These are phyloP conservation scores for Vigna nakashimae DNA, from an alignment of 306 rosid genomes.

Conservation along the genomic window DNA sequence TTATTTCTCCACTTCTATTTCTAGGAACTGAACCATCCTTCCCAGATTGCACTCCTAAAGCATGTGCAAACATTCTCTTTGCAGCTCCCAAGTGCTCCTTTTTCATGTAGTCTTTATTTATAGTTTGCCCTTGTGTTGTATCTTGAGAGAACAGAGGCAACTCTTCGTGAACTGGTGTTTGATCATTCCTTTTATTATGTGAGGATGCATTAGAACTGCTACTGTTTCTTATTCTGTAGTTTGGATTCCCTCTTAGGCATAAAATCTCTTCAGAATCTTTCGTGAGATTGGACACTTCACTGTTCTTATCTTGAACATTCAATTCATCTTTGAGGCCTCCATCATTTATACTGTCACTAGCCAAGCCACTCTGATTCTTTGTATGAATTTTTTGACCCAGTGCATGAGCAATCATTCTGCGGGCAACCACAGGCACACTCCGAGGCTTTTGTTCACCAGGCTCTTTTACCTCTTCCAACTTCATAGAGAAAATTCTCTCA, in stretches of 20 bases:
- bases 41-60: slow-evolving; percentile 76
- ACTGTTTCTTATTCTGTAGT: slow-evolving; percentile 43
- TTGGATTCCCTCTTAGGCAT: slow-evolving; percentile 41
- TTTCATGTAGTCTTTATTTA: slow-evolving; percentile 60
- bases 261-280: slow-evolving; percentile 48
- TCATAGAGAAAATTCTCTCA: slow-evolving; percentile 78
- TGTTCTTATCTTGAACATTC: slow-evolving; percentile 48
- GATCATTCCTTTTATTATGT: slow-evolving; percentile 47
- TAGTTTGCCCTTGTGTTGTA: slow-evolving; percentile 57
- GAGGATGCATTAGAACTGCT: slow-evolving; percentile 42
- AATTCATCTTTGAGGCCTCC: slow-evolving; percentile 44
- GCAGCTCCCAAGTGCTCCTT: slow-evolving; percentile 94
- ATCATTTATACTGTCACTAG: slow-evolving; percentile 44
- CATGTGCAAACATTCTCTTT: slow-evolving; percentile 93
- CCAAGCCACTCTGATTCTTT: slow-evolving; percentile 48
- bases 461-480: slow-evolving; percentile 61
- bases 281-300: slow-evolving; percentile 37
- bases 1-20: slow-evolving; percentile 53
- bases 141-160: slow-evolving; percentile 43
- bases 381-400: slow-evolving; percentile 80
- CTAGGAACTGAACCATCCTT: slow-evolving; percentile 62
- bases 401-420: slow-evolving; percentile 97
- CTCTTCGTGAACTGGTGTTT: slow-evolving; percentile 49
- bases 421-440: slow-evolving; percentile 83
- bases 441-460: slow-evolving; percentile 74